Evolutionary conservation across 345 rosid species (phyloP).

Genomic region (Heritiera littoralis): DNA sequence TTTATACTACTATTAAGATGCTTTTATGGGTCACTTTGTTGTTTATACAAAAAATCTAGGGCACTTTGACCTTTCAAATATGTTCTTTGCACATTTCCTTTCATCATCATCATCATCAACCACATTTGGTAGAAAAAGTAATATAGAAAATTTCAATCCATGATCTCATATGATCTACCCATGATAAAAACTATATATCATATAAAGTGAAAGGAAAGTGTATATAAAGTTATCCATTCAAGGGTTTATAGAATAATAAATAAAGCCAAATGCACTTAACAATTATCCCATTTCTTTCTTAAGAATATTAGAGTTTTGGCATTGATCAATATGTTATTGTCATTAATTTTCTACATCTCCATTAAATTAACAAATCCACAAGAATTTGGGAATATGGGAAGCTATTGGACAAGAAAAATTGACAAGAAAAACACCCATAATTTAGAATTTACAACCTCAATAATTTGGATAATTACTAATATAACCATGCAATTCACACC

Average conservation of each 20-base stretch:
- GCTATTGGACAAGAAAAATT: too few species aligned
- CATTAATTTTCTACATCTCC: background rate
- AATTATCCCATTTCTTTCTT: too few species aligned
- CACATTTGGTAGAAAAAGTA: too few species aligned
- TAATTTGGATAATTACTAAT: background rate
- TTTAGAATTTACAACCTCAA: background rate
- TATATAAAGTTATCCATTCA: background rate
- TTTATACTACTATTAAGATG: background rate
- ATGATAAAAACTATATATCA: too few species aligned
- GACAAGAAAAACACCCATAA: background rate
- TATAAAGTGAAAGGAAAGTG: background rate
- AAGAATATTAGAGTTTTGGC: background rate
- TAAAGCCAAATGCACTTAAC: too few species aligned
- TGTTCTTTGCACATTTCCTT: background rate
- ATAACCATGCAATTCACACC: background rate
- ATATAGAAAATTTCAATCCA: background rate
- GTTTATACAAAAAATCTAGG: background rate
- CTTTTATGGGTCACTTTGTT: constrained; percentile 16
- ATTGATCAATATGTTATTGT: background rate
- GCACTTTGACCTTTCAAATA: constrained; percentile 7
- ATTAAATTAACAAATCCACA: background rate
- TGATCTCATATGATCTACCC: background rate
- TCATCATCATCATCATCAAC: background rate
- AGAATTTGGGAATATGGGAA: too few species aligned
- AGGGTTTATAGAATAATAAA: too few species aligned